These are phyloP conservation scores for Leptodermis oblonga DNA, from an alignment of 257 asterid species.

Conservation along the genomic window DNA sequence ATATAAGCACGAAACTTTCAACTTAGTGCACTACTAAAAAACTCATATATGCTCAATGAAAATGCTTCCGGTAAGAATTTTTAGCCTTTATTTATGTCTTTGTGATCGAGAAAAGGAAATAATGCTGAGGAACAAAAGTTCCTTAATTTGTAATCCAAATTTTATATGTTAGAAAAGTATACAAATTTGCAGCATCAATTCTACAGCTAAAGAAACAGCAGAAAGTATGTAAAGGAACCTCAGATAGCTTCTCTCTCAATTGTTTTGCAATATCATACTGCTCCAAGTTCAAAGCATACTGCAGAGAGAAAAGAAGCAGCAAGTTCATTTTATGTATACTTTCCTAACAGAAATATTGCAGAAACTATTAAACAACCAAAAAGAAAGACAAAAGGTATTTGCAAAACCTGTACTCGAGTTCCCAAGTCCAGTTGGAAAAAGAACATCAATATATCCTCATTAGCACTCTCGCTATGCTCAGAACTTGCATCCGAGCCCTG, in stretches of 20 bases:
- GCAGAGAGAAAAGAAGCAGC: constrained; percentile 25
- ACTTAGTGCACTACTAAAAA: background rate
- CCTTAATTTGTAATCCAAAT: background rate
- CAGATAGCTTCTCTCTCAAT: constrained; percentile 82
- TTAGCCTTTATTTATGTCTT: background rate
- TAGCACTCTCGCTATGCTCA: constrained; percentile 86
- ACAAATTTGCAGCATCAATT: background rate
- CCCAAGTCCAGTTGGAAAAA: constrained; percentile 94
- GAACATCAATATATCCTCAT: constrained; percentile 91
- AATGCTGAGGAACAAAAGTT: background rate
- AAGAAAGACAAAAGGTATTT: background rate
- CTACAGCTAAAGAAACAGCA: background rate
- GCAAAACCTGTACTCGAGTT: constrained; percentile 84
- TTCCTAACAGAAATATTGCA: background rate
- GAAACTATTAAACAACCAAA: no score
- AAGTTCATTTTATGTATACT: background rate
- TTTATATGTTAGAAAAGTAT: background rate
- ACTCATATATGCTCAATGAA: background rate
- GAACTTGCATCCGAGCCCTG: constrained; percentile 59
- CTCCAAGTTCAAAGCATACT: constrained; percentile 96
- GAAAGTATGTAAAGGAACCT: constrained; percentile 42
- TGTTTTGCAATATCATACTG: constrained; percentile 87
- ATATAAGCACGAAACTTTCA: constrained; percentile 10
- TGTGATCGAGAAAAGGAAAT: background rate
- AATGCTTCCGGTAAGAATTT: background rate